Evolutionary conservation across 2,329 filamentous ascomycete genomes (phyloP), one percentile per base, ranked within the genome.

Genomic region (Arthrobotrys sphaeroides): DNA sequence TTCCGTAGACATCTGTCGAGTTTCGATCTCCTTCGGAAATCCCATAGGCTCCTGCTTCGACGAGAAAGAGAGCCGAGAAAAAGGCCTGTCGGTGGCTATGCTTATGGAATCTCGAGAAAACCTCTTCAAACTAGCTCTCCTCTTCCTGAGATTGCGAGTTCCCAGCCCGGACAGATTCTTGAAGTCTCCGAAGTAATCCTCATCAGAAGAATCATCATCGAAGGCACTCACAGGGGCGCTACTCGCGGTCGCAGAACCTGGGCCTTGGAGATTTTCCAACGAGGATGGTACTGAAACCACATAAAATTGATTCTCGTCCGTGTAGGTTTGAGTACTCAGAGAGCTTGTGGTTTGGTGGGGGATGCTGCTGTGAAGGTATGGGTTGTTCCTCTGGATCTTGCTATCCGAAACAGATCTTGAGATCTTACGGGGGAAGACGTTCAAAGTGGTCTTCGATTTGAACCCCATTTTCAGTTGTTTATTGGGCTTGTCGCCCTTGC

Each of bases 151-250:
- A 18, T 69, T 75, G 6, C 72, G 64, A 2, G 72, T 53, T 28
- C 72, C 64, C 3, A 75, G 64, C n/a, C 72, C 72, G 3, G 72
- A 69, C 16, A 75, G 22, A 13, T 69, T 59, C 33, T 60, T 75
- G 3, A 75, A 57, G 18, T 75, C 72, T 13, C 72, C 72, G 13
- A 75, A 75, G 36, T 75, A 75, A 18, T 75, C 72, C 31, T 75
- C 72, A 28, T 75, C 72, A 5, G 72, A 75, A 6, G 72, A 75
- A 31, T 75, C 72, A 13, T 75, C 72, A 43, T 75, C 72, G 36
- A 75, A 75, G 7, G 72, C 72, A 22, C 72, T 75, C 0, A 69
- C 59, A 1, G 70, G 64, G 4, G 38, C 47, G 33, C 47, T 68
- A 18, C 31, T 13, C 5, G 45, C 28, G 6, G 64, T 59, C 13